Conservation (phyloP, 495 filamentous ascomycete genomes). For the Aspergillus carlsbadensis region DNA sequence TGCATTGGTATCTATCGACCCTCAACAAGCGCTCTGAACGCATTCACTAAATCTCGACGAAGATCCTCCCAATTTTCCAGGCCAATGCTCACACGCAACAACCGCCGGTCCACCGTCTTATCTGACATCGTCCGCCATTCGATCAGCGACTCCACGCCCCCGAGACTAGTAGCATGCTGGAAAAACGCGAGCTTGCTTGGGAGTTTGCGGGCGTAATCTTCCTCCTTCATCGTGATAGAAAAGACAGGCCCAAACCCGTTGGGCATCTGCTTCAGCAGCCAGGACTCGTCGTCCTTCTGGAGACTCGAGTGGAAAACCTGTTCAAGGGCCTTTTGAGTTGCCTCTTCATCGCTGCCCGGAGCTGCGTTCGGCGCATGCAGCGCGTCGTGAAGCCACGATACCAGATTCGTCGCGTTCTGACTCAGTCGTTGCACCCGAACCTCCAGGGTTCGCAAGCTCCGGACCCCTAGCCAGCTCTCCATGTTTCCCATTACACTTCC, state of each 20-base stretch:
- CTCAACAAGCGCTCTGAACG: conserved; percentile 45
- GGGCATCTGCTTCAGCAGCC: conserved; percentile 89
- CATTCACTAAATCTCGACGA: conserved; percentile 68
- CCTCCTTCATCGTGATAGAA: conserved; percentile 61
- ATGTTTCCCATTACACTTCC: conserved; percentile 86
- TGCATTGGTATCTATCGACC: conserved; percentile 10
- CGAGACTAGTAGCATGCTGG: conserved; percentile 92
- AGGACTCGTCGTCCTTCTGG: conserved; percentile 63
- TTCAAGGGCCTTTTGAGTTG: conserved; percentile 52
- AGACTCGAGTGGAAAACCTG: conserved; percentile 74
- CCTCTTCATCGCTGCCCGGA: conserved; percentile 35
- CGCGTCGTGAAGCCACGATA: conserved; percentile 63
- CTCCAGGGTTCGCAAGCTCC: conserved; percentile 83
- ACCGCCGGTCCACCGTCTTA: conserved; percentile 61
- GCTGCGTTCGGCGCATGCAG: conserved; percentile 33
- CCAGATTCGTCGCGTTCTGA: conserved; percentile 62
- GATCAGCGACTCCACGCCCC: conserved; percentile 91
- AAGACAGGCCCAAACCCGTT: conserved; percentile 90
- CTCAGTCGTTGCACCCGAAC: conserved; percentile 76
- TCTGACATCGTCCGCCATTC: conserved; percentile 75
- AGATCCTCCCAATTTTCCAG: conserved; percentile 88
- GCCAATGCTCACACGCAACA: conserved; percentile 83
- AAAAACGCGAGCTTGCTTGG: conserved; percentile 80
- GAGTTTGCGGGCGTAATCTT: conserved; percentile 60
- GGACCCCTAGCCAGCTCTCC: conserved; percentile 87